Conservation (phyloP, 2,329 filamentous ascomycete species). For the Fusarium musae region DNA sequence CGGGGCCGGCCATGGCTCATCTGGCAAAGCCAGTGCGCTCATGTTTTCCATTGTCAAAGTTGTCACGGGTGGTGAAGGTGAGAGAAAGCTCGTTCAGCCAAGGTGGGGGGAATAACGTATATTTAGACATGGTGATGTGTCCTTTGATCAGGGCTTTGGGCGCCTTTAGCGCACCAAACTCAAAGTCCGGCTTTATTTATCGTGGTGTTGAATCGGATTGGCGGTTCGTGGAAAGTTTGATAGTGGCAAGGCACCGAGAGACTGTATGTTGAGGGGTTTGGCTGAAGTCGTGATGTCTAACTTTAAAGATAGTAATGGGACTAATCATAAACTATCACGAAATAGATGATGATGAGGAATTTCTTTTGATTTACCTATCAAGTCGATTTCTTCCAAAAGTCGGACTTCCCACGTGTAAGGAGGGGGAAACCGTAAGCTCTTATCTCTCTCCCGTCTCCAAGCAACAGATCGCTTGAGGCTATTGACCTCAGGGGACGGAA, state of each 20-base stretch:
- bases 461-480: background rate
- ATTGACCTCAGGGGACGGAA: background rate
- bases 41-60: background rate
- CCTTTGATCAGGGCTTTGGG: background rate
- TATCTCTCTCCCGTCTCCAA: background rate
- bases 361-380: background rate
- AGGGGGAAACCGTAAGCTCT: background rate
- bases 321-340: background rate
- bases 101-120: background rate
- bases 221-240: background rate
- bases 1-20: background rate
- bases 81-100: background rate
- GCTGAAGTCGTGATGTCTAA: background rate
- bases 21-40: too few species aligned
- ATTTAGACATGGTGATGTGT: background rate
- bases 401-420: background rate
- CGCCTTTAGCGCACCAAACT: background rate
- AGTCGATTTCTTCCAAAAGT: background rate
- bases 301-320: background rate
- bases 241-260: background rate
- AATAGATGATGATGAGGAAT: too few species aligned
- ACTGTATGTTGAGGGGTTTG: background rate
- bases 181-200: background rate
- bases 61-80: background rate
- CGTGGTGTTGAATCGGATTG: background rate